Base-by-base conservation (phyloP, 768 basidiomycete genomes). In the Mycena indigotica region DNA sequence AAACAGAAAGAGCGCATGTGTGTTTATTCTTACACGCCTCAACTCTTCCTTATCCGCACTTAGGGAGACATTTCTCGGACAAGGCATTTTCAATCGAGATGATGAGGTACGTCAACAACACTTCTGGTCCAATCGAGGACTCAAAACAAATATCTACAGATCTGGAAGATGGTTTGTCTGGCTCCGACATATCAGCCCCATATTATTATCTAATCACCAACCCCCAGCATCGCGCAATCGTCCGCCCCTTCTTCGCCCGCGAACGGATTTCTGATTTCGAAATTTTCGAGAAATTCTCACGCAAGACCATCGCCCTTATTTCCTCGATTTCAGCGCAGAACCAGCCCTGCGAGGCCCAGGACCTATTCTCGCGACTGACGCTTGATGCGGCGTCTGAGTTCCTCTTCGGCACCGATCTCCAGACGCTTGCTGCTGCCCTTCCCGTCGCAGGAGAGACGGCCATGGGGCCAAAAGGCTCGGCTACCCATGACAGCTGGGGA, bases 81-180 rank as follows among this genome's bases (percentile, higher is more conserved):
- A 81, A 60, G 88, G 89, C 2, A 89, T 91, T 35, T 91, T 91
- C 70, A 89, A 89, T 61, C 80, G 88, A 16, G 89, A 89, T 68
- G 88, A 87, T 63, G 82, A 85, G 71, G 85, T 84, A 66, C 71
- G 76, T 60, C 45, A 28, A 35, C 10, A 35, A 19, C 40, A n/a
- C n/a, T n/a, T n/a, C 17, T 24, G 49, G 24, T 35, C 52, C 28
- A 41, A n/a, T n/a, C 17, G 16, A 38, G 25, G 6, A 58, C 39
- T 28, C 46, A 49, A 29, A 39, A 28, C 51, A 4, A 19, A 17
- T 58, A 45, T 59, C 63, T 35, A 53, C 62, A 79, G 86, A 74
- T 72, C 59, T 89, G 87, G 87, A 87, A 85, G 74, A 81, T 79
- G 73, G 87, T 88, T 24, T 58, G 77, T 40, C 40, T 45, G 41